Percentiles rank a stretch among this genome's conserved stretches.
Evolutionary conservation across 345 rosid genomes (phyloP).

Genomic region (Eucalyptus lansdowneana): DNA sequence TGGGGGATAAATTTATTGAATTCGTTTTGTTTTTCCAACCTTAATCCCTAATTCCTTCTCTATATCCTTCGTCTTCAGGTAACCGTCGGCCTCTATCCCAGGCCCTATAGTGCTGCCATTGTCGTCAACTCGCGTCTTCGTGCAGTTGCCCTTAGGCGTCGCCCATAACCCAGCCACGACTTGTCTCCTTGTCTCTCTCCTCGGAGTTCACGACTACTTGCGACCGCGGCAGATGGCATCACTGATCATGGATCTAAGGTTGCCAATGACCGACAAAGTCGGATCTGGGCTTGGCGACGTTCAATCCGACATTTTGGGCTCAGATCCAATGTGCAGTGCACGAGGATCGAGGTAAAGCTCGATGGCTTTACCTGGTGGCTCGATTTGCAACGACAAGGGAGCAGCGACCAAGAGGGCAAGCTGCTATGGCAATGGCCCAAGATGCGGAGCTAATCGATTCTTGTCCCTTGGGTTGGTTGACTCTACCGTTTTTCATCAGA

Average conservation of each 20-base stretch:
- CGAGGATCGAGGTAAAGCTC: not conserved
- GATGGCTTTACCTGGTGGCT: not conserved
- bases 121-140: not conserved
- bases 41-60: not conserved
- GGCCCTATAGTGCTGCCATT: not conserved
- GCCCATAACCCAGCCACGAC: not conserved
- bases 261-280: not conserved
- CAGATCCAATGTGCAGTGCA: not conserved
- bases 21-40: not conserved
- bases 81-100: not conserved
- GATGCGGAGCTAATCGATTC: no score
- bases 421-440: not conserved
- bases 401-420: not conserved
- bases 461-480: not conserved
- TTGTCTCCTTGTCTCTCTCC: not conserved
- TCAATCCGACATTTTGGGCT: not conserved
- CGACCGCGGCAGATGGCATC: not conserved
- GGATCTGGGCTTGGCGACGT: not conserved
- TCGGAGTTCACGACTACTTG: not conserved
- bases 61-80: not conserved
- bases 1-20: not conserved
- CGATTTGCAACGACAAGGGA: not conserved
- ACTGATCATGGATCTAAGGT: not conserved
- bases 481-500: not conserved
- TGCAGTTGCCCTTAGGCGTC: not conserved